Base-by-base conservation (phyloP, 495 filamentous ascomycete genomes). In the Talaromyces thailandensis region DNA sequence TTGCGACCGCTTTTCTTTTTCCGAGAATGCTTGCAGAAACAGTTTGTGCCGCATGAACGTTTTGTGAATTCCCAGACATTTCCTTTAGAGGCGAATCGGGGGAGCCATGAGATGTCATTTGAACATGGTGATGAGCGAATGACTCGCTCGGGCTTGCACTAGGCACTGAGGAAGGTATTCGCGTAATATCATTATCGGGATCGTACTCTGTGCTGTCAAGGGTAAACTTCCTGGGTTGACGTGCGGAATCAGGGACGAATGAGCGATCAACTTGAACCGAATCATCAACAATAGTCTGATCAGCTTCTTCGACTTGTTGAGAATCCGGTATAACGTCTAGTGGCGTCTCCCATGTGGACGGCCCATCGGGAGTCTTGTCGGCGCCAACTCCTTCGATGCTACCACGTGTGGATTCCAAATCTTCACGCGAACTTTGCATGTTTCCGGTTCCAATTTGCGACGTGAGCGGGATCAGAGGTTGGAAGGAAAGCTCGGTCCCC, bases 281-380 rank as follows among this genome's bases (percentile, higher is more conserved):
- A 23, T 50, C 45, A 28, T 50, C 21, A 31, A 31, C 11, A 31
- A n/a, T 35, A 25, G 43, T 52, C 14, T 50, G 21, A 31, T 61
- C 16, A 2, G 52, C 51, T 55, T 28, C 9, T 28, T 56, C 37
- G n/a, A 67, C 65, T 43, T 70, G 71, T 45, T 74, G 69, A n/a
- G 78, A 73, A 64, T 81, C 75, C 58, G 79, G 59, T 21, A 61
- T 61, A 43, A 31, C 28, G 2, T 61, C 59, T 8, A 61, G 28
- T 7, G 59, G 59, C 9, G 59, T 51, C 6, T 51, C 59, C 59
- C 59, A 61, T 16, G 40, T 28, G 11, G 24, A 32, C 28, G 37
- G 28, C 11, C 21, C 29, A 9, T n/a, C 21, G 21, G 8, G 28
- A 4, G 11, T 24, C 16, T 21, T 43, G 6, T 50, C 24, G 11